Percentiles rank a stretch among this genome's conserved stretches.
Conservation (phyloP, 306 rosid species). For the Argentina anserina region DNA sequence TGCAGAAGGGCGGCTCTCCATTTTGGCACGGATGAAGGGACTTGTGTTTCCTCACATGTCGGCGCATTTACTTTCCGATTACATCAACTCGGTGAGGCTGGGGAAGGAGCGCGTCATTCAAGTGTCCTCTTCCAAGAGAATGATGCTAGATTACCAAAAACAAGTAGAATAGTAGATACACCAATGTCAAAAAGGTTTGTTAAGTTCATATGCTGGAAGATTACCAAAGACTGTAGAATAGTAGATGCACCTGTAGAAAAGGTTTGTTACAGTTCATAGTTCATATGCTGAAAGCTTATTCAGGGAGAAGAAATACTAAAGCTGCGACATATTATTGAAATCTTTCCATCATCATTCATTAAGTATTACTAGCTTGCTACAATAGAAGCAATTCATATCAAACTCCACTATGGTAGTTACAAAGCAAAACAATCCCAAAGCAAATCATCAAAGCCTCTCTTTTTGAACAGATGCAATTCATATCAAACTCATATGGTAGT, state of each 20-base stretch:
- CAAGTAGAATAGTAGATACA: too few species aligned
- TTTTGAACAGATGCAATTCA: background rate
- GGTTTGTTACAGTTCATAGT: background rate
- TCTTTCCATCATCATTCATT: slow-evolving; percentile 66
- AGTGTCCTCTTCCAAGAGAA: background rate
- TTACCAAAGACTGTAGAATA: background rate
- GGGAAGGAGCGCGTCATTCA: slow-evolving; percentile 35
- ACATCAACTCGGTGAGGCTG: slow-evolving; percentile 56
- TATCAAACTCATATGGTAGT: background rate
- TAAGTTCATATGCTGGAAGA: background rate
- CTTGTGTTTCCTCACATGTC: slow-evolving; percentile 55
- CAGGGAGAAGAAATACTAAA: background rate
- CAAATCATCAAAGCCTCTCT: background rate
- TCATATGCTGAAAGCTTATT: background rate
- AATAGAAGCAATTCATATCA: background rate
- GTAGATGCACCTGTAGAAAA: background rate
- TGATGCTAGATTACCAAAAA: background rate
- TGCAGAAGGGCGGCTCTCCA: slow-evolving; percentile 59
- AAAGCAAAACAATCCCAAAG: background rate
- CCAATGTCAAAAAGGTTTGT: background rate
- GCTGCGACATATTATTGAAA: slow-evolving; percentile 5
- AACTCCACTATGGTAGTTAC: background rate
- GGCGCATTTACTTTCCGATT: slow-evolving; percentile 56
- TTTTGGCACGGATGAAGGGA: slow-evolving; percentile 43
- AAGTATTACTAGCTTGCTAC: slow-evolving; percentile 14